A percentile compares a stretch with the other conserved stretches of the same genome.
Evolutionary conservation across 768 basidiomycete genomes (phyloP).

Genomic region (Russula emetica): DNA sequence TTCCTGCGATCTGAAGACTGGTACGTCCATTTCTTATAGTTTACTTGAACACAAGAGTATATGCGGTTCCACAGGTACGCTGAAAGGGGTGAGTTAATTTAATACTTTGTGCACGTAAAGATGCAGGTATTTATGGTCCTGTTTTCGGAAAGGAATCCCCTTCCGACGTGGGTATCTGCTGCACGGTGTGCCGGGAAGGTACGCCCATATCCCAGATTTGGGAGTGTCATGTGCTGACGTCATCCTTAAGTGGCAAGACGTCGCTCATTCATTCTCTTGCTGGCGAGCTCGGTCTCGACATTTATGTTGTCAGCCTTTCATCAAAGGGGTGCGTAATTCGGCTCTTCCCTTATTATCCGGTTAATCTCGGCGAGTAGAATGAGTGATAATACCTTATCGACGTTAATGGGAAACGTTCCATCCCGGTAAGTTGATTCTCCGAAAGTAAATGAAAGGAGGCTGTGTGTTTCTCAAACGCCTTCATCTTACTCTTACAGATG

Average conservation of each 20-base stretch:
- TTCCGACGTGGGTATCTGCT: slow-evolving; percentile 83
- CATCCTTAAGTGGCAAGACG: slow-evolving; percentile 64
- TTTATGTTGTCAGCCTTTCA: slow-evolving; percentile 86
- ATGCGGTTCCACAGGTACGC: slow-evolving; percentile 61
- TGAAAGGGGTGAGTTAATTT: slow-evolving; percentile 61
- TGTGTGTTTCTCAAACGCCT: slow-evolving; percentile 24
- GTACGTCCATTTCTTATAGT: slow-evolving; percentile 43
- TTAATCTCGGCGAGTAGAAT: slow-evolving; percentile 47
- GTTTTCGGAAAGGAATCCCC: slow-evolving; percentile 58
- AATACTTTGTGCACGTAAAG: slow-evolving; percentile 12
- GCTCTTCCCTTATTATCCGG: slow-evolving; percentile 10
- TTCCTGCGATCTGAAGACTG: slow-evolving; percentile 82
- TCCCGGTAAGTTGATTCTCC: slow-evolving; percentile 50
- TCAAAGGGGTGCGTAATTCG: slow-evolving; percentile 65
- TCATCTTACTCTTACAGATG: slow-evolving; percentile 47
- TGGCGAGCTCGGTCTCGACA: slow-evolving; percentile 81
- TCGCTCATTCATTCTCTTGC: slow-evolving; percentile 82
- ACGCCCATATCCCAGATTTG: slow-evolving; percentile 17
- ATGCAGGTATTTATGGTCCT: slow-evolving; percentile 4
- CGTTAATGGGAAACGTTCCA: slow-evolving; percentile 85
- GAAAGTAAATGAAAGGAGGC: slow-evolving; percentile 12
- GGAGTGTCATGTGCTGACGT: slow-evolving; percentile 24
- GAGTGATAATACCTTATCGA: slow-evolving; percentile 85
- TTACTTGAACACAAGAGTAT: slow-evolving; percentile 13
- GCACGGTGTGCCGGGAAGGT: slow-evolving; percentile 86